phyloP scores from a whole-genome alignment of 2,329 filamentous ascomycete species.

The Podosphaera aphanis region DNA sequence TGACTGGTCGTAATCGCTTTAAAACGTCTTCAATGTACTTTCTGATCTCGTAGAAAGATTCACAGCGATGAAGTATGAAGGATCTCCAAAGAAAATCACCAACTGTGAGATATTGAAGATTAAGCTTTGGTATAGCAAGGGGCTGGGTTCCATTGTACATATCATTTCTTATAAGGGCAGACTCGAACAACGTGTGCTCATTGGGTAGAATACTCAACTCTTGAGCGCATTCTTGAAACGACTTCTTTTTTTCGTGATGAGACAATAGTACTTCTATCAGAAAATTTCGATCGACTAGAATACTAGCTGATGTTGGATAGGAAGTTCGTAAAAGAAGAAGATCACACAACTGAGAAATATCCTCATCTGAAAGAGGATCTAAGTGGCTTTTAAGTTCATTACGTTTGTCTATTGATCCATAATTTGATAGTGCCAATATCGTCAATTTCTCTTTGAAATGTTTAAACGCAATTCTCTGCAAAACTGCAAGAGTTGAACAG shows the following conservation, averaged over 20 bases:
- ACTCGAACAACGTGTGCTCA: constrained; percentile 59
- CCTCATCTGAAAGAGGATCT: constrained; percentile 45
- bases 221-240: constrained; percentile 59
- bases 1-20: constrained; percentile 52
- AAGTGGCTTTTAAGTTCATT: constrained; percentile 58
- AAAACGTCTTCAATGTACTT: constrained; percentile 72
- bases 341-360: constrained; percentile 44
- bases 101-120: constrained; percentile 82
- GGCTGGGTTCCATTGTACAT: constrained; percentile 69
- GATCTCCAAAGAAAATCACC: constrained; percentile 96
- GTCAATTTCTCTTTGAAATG: constrained; percentile 75
- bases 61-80: constrained; percentile 66
- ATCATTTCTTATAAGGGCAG: constrained; percentile 56
- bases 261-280: constrained; percentile 50
- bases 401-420: constrained; percentile 62
- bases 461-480: constrained; percentile 59
- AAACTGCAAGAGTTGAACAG: constrained; percentile 47
- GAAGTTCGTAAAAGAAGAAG: constrained; percentile 54
- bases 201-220: constrained; percentile 62
- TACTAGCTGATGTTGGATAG: constrained; percentile 50
- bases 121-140: constrained; percentile 78
- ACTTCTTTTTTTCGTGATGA: constrained; percentile 51
- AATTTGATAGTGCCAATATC: constrained; percentile 81
- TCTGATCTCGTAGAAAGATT: constrained; percentile 81
- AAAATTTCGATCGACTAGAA: constrained; percentile 40